Evolutionary conservation across 139 green algal genomes (phyloP).

Genomic region (Chlorella ohadii): DNA sequence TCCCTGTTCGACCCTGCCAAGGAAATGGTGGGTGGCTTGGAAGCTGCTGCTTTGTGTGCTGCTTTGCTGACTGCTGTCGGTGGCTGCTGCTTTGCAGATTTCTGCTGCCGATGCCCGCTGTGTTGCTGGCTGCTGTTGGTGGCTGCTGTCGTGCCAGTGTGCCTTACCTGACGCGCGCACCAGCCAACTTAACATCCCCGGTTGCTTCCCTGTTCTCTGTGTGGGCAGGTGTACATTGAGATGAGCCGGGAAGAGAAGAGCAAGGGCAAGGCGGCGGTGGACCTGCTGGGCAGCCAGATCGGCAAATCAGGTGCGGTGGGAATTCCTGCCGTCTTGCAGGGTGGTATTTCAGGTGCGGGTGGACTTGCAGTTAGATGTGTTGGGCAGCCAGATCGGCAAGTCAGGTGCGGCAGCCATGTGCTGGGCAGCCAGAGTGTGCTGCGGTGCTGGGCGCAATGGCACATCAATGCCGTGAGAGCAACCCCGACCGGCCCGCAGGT

Average conservation of each 20-base stretch:
- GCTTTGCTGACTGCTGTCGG: neutral
- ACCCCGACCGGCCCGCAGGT: no score
- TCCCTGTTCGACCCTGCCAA: conserved; percentile 85
- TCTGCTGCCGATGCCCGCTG: neutral
- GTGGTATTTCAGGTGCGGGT: no score
- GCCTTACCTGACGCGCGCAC: no score
- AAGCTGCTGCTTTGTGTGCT: neutral
- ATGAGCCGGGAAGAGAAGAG: conserved; percentile 83
- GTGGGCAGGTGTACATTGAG: conserved; percentile 78
- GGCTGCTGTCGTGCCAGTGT: no score
- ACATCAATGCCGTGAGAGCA: no score
- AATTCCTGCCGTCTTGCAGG: no score
- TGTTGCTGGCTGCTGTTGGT: neutral
- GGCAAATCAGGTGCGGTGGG: conserved; percentile 79
- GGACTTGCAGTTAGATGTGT: no score
- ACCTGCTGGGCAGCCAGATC: conserved; percentile 85
- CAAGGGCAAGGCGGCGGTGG: conserved; percentile 89
- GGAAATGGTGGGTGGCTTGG: conserved; percentile 84
- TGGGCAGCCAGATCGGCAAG: conserved; percentile 86
- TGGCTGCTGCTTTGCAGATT: neutral
- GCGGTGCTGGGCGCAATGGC: no score
- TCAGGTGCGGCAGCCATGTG: no score
- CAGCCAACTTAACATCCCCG: neutral
- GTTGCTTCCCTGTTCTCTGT: no score
- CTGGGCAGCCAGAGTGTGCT: no score